Conservation (phyloP, 164 flowering plant species). For the Santalum album region DNA sequence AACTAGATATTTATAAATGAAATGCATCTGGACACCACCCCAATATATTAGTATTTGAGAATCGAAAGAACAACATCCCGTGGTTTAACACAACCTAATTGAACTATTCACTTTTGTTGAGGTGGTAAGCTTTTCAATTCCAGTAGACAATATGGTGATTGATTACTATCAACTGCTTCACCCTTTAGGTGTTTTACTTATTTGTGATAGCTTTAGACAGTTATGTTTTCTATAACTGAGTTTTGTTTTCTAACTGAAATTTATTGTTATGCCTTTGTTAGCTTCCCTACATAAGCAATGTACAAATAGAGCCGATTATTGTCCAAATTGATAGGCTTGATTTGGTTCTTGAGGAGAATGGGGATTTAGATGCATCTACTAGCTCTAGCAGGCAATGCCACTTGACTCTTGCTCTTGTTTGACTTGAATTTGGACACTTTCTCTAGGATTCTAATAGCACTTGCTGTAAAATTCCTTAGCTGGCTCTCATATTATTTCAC, state of each 20-base stretch:
- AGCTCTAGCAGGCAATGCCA: conserved; percentile 43
- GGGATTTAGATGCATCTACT: conserved; percentile 35
- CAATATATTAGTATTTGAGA: neutral
- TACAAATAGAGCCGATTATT: conserved; percentile 82
- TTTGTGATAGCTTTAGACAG: neutral
- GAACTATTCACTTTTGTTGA: neutral
- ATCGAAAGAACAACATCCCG: neutral
- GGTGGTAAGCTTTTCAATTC: neutral
- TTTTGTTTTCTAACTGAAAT: conserved; percentile 2
- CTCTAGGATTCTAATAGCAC: neutral
- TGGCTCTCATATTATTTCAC: neutral
- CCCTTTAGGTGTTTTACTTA: neutral
- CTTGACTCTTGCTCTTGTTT: conserved; percentile 2
- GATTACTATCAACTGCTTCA: neutral
- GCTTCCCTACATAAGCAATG: conserved; percentile 85
- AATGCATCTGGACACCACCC: too few species aligned
- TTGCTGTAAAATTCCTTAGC: neutral
- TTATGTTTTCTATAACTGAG: neutral
- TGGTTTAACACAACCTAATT: neutral
- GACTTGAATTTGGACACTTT: neutral
- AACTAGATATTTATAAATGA: too few species aligned
- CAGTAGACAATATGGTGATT: neutral
- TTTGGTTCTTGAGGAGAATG: conserved; percentile 82
- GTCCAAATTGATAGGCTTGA: conserved; percentile 89
- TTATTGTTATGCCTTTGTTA: conserved; percentile 16